Conservation (phyloP, 345 rosid genomes). For the Theobroma cacao region DNA sequence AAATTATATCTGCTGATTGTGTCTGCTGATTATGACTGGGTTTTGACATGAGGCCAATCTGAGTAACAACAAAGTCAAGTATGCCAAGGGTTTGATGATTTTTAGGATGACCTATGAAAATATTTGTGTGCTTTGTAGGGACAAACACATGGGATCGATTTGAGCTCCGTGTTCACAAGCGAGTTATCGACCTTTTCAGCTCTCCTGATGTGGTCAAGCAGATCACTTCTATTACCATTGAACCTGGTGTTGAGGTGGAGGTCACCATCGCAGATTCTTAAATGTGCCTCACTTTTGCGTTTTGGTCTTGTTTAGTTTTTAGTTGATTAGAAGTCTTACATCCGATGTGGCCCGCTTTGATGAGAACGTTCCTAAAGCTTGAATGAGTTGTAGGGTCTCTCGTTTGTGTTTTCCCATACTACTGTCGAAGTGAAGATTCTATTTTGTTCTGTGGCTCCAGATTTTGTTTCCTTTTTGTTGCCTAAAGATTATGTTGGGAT, state of each 20-base stretch:
- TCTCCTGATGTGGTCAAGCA: conserved; percentile 78
- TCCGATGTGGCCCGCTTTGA: not conserved
- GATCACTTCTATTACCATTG: conserved; percentile 71
- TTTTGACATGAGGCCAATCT: not conserved
- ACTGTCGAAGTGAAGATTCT: conserved; percentile 4
- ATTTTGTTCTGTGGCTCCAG: not conserved
- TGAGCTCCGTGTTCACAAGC: conserved; percentile 71
- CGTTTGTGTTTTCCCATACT: conserved; percentile 13
- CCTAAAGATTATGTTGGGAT: not conserved
- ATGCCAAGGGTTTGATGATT: not conserved
- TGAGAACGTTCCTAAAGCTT: not conserved
- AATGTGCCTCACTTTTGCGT: conserved; percentile 3
- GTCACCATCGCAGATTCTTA: conserved; percentile 64
- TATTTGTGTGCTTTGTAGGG: conserved; percentile 31
- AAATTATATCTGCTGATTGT: not conserved
- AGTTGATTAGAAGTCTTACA: not conserved
- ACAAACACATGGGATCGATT: conserved; percentile 77
- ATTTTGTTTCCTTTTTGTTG: conserved; percentile 19
- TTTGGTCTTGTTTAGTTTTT: conserved; percentile 9
- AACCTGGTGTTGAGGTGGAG: conserved; percentile 77
- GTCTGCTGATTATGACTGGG: not conserved
- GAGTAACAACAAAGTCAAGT: not conserved
- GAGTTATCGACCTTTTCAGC: conserved; percentile 73
- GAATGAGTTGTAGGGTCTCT: conserved; percentile 11
- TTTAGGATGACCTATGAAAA: not conserved